Conservation (phyloP, 768 basidiomycete species). For the Phlebiopsis flavidoalba region DNA sequence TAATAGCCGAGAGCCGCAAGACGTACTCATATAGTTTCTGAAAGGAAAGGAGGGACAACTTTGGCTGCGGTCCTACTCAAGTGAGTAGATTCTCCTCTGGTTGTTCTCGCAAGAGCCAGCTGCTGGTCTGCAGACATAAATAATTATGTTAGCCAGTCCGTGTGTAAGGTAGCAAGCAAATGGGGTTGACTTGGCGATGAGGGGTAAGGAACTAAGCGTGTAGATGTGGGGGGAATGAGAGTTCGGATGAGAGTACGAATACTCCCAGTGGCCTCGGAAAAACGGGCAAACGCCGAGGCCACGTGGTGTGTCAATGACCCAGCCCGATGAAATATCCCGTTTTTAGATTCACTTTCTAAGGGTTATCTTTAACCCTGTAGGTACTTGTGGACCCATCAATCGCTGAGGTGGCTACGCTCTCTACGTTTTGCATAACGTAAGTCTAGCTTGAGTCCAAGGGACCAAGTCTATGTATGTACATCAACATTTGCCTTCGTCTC, state of each 20-base stretch:
- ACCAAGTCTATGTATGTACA: no score
- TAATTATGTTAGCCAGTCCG: constrained; percentile 1
- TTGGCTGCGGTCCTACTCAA: constrained; percentile 43
- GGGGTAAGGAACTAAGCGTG: neutral
- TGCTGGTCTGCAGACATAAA: constrained; percentile 38
- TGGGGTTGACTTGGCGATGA: neutral
- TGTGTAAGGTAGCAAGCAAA: neutral
- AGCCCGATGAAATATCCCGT: neutral
- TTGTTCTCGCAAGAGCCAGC: constrained; percentile 48
- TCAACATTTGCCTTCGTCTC: no score
- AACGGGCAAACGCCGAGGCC: neutral
- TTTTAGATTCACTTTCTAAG: neutral
- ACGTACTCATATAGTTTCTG: constrained; percentile 91
- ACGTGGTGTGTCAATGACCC: neutral
- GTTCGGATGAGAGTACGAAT: neutral
- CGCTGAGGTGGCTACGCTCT: no score
- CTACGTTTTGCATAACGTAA: no score
- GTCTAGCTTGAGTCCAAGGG: no score
- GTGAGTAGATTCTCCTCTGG: constrained; percentile 33
- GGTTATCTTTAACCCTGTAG: neutral
- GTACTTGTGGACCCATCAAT: neutral
- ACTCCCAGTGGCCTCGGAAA: neutral
- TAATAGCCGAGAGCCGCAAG: constrained; percentile 11
- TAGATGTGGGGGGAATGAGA: neutral
- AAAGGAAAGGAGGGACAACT: constrained; percentile 76